Base-by-base conservation (phyloP, 2,329 filamentous ascomycete genomes). In the Coniochaeta sp. region DNA sequence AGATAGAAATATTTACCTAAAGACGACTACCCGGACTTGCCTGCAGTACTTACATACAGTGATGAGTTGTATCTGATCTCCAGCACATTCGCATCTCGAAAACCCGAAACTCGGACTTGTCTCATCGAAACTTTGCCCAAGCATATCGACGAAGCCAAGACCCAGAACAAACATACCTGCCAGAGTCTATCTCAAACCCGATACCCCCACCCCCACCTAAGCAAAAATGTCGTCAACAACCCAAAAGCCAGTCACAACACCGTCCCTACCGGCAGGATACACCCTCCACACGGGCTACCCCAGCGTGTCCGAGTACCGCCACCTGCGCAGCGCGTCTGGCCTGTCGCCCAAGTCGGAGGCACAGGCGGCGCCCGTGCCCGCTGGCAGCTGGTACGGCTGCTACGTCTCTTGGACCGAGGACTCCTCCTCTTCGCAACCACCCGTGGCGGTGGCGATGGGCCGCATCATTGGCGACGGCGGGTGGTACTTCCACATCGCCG, bases 401-500 rank as follows among this genome's bases (percentile, higher is more conserved):
- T 74, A 75, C 65, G 65, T 78, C 58, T 69, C 68, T 1, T 70
- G 71, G 61, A 52, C 12, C n/a, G n/a, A n/a, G 19, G 42, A 47
- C 22, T 22, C 42, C 26, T 28, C 47, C 36, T 56, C 16, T 40
- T 57, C 2, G 55, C 19, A 24, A 36, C 26, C 36, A 7, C 55
- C 59, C 9, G 63, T 61, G n/a, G 59, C 65, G 0, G 72, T 82
- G 6, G 79, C 71, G 0, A 82, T 82, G 80, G 80, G 79, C 56
- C 75, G 80, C 22, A 70, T 82, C 28, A 70, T 81, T 60, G 77
- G 79, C 14, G 80, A 83, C 62, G 79, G 80, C 7, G 76, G 75
- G 6, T 79, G 80, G 71, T 81, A 82, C 63, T 80, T 82, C 58
- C 69, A 76, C 50, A 72, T 83, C 57, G 75, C 75, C 22, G 80